Conservation (phyloP, 1,139 yeast species). For the Yamadazyma triangularis region DNA sequence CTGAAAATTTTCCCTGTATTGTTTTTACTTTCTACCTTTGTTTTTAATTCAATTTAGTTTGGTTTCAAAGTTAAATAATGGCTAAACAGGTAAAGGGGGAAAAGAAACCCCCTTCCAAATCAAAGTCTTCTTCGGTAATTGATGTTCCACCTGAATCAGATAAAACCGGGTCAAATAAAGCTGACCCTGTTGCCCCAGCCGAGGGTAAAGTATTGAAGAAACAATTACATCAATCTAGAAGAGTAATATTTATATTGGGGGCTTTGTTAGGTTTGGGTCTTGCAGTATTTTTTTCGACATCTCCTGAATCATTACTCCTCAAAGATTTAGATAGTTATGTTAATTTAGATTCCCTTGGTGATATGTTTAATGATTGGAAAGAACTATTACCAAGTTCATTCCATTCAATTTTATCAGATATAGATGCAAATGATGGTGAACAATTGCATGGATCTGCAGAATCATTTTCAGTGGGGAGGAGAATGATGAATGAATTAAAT, state of each 20-base stretch:
- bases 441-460: slow-evolving; percentile 59
- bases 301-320: slow-evolving; percentile 35
- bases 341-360: slow-evolving; percentile 49
- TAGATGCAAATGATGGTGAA: slow-evolving; percentile 30
- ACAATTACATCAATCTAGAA: slow-evolving; percentile 34
- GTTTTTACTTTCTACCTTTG: no score
- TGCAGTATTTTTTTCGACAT: slow-evolving; percentile 60
- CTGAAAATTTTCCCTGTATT: no score
- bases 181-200: no score
- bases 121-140: no score
- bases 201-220: slow-evolving; percentile 15
- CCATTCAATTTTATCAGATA: slow-evolving; percentile 55
- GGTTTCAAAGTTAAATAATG: neutral
- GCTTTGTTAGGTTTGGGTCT: slow-evolving; percentile 63
- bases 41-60: no score
- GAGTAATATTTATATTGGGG: slow-evolving; percentile 52
- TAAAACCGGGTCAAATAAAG: neutral
- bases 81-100: neutral
- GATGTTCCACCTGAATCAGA: neutral
- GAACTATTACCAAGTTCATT: slow-evolving; percentile 65
- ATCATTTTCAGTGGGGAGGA: slow-evolving; percentile 81
- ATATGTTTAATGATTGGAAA: slow-evolving; percentile 50
- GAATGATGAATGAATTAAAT: slow-evolving; percentile 50
- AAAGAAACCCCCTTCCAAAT: neutral
- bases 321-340: slow-evolving; percentile 51